These are phyloP conservation scores for Magnusiomyces fungicola DNA, from an alignment of 1,139 yeast species.

Conservation along the genomic window DNA sequence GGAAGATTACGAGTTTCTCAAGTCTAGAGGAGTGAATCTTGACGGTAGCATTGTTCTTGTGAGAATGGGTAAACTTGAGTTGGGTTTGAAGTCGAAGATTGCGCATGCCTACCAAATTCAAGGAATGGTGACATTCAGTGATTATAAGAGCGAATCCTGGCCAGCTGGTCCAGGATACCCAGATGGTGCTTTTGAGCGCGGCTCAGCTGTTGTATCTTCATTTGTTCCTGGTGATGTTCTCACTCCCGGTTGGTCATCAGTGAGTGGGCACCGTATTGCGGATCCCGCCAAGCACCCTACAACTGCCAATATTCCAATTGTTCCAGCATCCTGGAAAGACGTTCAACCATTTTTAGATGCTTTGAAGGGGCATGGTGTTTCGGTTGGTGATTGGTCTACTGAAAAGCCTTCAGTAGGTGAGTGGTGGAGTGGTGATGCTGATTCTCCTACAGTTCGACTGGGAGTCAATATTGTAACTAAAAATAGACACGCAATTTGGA, in stretches of 20 bases:
- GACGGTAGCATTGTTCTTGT: constrained; percentile 49
- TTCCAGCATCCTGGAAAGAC: constrained; percentile 71
- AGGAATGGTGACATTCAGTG: constrained; percentile 52
- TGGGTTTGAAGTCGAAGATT: constrained; percentile 45
- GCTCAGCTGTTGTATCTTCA: constrained; percentile 59
- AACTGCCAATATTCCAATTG: constrained; percentile 64
- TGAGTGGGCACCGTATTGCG: constrained; percentile 27
- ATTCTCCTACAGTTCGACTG: constrained; percentile 34
- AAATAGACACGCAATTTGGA: constrained; percentile 67
- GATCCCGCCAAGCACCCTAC: constrained; percentile 45
- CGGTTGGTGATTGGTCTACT: constrained; percentile 26
- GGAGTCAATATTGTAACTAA: constrained; percentile 44
- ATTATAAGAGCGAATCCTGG: constrained; percentile 33
- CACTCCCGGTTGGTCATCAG: constrained; percentile 68
- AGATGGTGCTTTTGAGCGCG: constrained; percentile 43
- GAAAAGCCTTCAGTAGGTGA: constrained; percentile 34
- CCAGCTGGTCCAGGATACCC: constrained; percentile 12
- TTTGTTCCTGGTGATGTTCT: constrained; percentile 70
- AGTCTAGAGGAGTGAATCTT: constrained; percentile 33
- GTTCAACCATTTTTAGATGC: constrained; percentile 45
- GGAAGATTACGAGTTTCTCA: constrained; percentile 47
- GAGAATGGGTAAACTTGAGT: constrained; percentile 49
- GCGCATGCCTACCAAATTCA: constrained; percentile 47
- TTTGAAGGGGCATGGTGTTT: constrained; percentile 43
- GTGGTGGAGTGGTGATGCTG: constrained; percentile 41